These are phyloP conservation scores for Solanum chacoense DNA, from an alignment of 305 asterid species.

Conservation along the genomic window DNA sequence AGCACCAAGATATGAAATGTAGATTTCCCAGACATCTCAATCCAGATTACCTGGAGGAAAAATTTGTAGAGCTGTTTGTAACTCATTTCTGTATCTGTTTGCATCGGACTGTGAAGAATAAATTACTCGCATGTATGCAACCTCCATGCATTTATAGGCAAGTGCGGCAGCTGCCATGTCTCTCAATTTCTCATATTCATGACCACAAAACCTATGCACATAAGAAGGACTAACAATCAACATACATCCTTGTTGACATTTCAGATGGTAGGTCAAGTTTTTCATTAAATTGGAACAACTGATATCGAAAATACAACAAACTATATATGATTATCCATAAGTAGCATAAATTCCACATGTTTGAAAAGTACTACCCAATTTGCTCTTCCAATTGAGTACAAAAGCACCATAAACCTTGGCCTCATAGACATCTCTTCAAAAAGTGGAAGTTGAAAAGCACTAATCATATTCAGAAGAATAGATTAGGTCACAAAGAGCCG, in stretches of 20 bases:
- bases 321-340: background rate
- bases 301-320: background rate
- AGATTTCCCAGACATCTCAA: background rate
- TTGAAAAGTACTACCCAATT: background rate
- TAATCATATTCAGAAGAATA: background rate
- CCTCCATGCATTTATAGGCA: slow-evolving; percentile 93
- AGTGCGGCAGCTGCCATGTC: slow-evolving; percentile 94
- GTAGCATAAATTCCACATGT: background rate
- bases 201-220: slow-evolving; percentile 70
- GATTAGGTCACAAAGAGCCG: background rate
- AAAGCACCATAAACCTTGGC: background rate
- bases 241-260: background rate
- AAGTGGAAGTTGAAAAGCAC: background rate
- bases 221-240: slow-evolving; percentile 4
- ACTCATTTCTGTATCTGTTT: slow-evolving; percentile 55
- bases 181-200: slow-evolving; percentile 75
- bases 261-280: background rate
- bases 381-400: background rate
- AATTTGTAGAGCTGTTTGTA: slow-evolving; percentile 62
- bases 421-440: background rate
- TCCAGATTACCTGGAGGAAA: slow-evolving; percentile 57
- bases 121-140: slow-evolving; percentile 79
- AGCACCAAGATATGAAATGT: slow-evolving; percentile 7
- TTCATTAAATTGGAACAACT: background rate
- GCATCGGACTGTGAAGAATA: slow-evolving; percentile 59